Base-by-base conservation (phyloP, 805 yeast genomes). In the Limtongia smithiae region DNA sequence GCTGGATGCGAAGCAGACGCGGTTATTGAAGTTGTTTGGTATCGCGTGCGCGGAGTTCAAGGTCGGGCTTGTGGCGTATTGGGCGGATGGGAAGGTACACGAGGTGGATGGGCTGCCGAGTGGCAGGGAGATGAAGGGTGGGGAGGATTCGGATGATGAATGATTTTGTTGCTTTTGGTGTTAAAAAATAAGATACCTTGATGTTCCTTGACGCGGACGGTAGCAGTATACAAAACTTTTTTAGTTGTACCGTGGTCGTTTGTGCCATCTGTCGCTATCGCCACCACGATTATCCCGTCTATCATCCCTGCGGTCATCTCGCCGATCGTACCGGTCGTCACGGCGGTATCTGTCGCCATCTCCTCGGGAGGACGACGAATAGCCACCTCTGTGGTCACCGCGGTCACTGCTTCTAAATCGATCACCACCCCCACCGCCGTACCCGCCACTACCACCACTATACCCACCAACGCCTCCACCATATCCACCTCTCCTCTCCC, bases 21-120 rank as follows among this genome's bases (percentile, higher is more conserved):
- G 93, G 59, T 80, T 93, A 48, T 76, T 93, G 68, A 93, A 93
- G 71, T 93, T 87, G 60, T 94, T 93, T 68, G 99, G 99, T 63
- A 80, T 94, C 50, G 97, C 97, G 11, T 88, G 89, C 48, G 78
- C 96, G 38, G 89, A 86, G 65, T 93, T 91, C 71, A 87, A 82
- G 68, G 94, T 93, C 44, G 77, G 80, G 61, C 71, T 85, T 55
- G 70, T 81, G 60, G 96, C 93, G 17, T 86, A 77, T 68, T 91
- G 85, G 65, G 81, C 77, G 50, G 88, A 86, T 36, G 62, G 59
- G 7, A 55, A 35, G 3, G 60, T 59, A 9, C 55, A 48, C 21
- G 62, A 44, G 34, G 25, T 48, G 14, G 48, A 48, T 27, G 35
- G 30, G 12, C 38, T 36, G 14, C 40, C n/a, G 3, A 24, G 30